Evolutionary conservation across 2,329 filamentous ascomycete genomes (phyloP).

Genomic region (Aspergillus uvarum): DNA sequence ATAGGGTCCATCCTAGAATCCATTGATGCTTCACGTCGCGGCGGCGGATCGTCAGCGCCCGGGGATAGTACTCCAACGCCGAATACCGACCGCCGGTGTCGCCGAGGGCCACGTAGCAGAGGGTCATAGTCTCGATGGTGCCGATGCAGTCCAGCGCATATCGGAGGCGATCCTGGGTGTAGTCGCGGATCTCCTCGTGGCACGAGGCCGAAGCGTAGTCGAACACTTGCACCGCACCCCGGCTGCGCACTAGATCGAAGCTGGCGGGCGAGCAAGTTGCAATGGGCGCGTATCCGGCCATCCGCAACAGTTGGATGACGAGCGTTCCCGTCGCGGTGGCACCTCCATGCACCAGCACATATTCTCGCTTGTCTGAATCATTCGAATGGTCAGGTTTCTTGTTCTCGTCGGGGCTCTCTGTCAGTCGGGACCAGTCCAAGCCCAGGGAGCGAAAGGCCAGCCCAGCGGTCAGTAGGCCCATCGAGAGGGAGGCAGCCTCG

Average conservation of each 20-base stretch:
- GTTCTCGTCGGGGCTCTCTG: slow-evolving; percentile 6
- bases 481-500: slow-evolving; percentile 31
- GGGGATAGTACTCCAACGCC: neutral
- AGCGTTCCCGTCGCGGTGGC: slow-evolving; percentile 45
- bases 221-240: slow-evolving; percentile 48
- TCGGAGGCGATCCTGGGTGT: slow-evolving; percentile 40
- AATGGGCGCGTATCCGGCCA: slow-evolving; percentile 44
- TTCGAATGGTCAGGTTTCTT: neutral
- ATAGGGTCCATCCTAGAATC: slow-evolving; percentile 28
- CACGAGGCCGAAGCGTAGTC: slow-evolving; percentile 45
- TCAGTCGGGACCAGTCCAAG: neutral
- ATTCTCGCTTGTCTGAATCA: slow-evolving; percentile 12
- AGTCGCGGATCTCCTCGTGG: slow-evolving; percentile 37
- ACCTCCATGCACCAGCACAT: slow-evolving; percentile 50
- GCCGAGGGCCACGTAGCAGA: slow-evolving; percentile 37
- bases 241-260: slow-evolving; percentile 41
- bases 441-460: slow-evolving; percentile 16
- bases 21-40: slow-evolving; percentile 26
- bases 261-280: slow-evolving; percentile 49
- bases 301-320: slow-evolving; percentile 46
- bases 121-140: slow-evolving; percentile 30
- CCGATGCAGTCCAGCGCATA: slow-evolving; percentile 49
- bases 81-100: neutral
- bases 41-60: neutral
- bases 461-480: slow-evolving; percentile 30